phyloP scores from a whole-genome alignment of 192 early-diverging fungal genomes.

The Rhizophagus clarus region DNA sequence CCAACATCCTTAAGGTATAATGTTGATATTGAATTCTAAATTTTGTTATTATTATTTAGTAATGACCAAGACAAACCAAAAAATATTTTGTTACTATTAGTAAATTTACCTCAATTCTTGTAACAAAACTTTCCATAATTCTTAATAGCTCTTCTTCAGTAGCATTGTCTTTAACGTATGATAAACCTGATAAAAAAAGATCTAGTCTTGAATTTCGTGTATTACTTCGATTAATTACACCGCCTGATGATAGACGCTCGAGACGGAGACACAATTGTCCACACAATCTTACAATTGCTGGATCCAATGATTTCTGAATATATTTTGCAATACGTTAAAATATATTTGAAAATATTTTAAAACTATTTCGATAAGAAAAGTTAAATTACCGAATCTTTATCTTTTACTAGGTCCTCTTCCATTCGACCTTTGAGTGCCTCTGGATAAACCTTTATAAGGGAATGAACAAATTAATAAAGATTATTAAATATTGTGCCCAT shows the following conservation, averaged over 20 bases:
- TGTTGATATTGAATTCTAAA: conserved; percentile 64
- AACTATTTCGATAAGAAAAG: background rate
- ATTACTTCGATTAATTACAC: conserved; percentile 36
- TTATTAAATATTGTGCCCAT: conserved; percentile 32
- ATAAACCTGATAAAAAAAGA: conserved; percentile 31
- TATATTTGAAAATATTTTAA: background rate
- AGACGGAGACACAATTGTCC: conserved; percentile 59
- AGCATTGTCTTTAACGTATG: conserved; percentile 47
- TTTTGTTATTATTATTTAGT: background rate
- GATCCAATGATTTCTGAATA: conserved; percentile 45
- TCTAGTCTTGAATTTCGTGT: conserved; percentile 35
- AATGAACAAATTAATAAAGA: conserved; percentile 12
- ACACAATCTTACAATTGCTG: conserved; percentile 48
- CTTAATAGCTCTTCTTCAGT: conserved; percentile 56
- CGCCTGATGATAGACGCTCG: conserved; percentile 54
- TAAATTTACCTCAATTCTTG: conserved; percentile 57
- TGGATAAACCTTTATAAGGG: conserved; percentile 44
- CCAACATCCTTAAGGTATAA: conserved; percentile 59
- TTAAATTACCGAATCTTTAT: background rate
- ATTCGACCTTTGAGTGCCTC: conserved; percentile 48
- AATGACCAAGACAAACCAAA: background rate
- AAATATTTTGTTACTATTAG: background rate
- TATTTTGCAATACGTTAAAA: conserved; percentile 24
- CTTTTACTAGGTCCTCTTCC: conserved; percentile 37
- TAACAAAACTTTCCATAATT: conserved; percentile 57